Evolutionary conservation across 208 protist species (phyloP).

Genomic region (Trypanosoma rangeli): DNA sequence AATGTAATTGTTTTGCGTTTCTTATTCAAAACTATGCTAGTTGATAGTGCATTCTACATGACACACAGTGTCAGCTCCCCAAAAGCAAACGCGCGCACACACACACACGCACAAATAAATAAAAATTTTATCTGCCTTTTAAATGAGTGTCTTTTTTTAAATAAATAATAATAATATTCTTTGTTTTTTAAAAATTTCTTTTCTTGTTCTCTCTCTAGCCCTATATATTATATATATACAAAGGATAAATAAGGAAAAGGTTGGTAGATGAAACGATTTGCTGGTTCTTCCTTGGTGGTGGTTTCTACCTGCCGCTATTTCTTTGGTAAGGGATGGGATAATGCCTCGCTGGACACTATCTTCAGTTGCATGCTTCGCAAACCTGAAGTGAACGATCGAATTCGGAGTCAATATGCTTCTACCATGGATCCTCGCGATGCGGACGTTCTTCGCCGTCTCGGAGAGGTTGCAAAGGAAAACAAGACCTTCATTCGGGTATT

Average conservation of each 20-base stretch:
- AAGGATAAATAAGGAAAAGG: not conserved
- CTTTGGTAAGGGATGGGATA: slow-evolving; percentile 92
- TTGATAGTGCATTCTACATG: too few relatives aligned
- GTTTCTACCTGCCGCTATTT: slow-evolving; percentile 65
- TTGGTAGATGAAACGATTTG: slow-evolving; percentile 78
- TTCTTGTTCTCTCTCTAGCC: not conserved
- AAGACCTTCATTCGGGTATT: slow-evolving; percentile 89
- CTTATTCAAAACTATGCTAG: too few relatives aligned
- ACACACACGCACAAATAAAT: not conserved
- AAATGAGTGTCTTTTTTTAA: not conserved
- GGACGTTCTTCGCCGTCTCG: slow-evolving; percentile 75
- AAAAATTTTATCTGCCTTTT: not conserved
- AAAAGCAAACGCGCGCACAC: not conserved
- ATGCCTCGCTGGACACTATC: slow-evolving; percentile 83
- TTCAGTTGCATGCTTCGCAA: slow-evolving; percentile 86
- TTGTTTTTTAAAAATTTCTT: not conserved
- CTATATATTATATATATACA: not conserved
- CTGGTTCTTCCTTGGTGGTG: slow-evolving; percentile 42
- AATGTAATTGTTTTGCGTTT: too few relatives aligned
- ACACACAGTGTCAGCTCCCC: not conserved
- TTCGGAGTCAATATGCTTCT: slow-evolving; percentile 82
- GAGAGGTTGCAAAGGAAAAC: slow-evolving; percentile 83
- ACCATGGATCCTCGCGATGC: slow-evolving; percentile 86
- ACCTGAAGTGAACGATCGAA: slow-evolving; percentile 82
- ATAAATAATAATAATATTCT: not conserved